Evolutionary conservation across 352 stramenopile species (phyloP).

Genomic region (Globisporangium recalcitrans): DNA sequence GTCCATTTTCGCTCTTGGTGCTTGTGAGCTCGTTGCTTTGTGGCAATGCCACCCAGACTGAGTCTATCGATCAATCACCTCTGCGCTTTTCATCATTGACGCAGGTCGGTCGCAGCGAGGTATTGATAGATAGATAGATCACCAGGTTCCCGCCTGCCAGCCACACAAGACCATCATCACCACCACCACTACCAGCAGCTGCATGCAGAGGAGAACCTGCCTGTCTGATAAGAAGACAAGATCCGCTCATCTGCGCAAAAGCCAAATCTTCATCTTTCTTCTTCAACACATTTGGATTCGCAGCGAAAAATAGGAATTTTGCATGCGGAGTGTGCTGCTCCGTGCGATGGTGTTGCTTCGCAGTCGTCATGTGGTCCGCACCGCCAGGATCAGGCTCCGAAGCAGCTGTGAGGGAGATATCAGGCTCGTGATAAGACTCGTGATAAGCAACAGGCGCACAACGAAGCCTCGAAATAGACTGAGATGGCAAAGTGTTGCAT

Average conservation of each 20-base stretch:
- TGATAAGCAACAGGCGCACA: not conserved
- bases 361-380: too few relatives aligned
- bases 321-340: not conserved
- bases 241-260: not conserved
- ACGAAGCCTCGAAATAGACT: not conserved
- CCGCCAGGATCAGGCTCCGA: not conserved
- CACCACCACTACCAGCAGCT: too few relatives aligned
- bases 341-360: too few relatives aligned
- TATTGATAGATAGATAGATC: not conserved
- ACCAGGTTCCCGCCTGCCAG: too few relatives aligned
- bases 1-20: not conserved
- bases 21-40: not conserved
- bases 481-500: not conserved
- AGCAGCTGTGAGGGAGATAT: not conserved
- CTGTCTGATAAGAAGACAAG: not conserved
- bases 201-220: too few relatives aligned
- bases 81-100: not conserved
- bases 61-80: not conserved
- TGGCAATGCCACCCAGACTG: not conserved
- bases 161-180: too few relatives aligned
- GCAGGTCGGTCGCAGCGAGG: too few relatives aligned
- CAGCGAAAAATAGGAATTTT: not conserved
- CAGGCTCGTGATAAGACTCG: not conserved
- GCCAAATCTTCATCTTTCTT: not conserved
- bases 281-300: not conserved